phyloP scores from a whole-genome alignment of 805 yeast genomes.

The Torulaspora microellipsoides region DNA sequence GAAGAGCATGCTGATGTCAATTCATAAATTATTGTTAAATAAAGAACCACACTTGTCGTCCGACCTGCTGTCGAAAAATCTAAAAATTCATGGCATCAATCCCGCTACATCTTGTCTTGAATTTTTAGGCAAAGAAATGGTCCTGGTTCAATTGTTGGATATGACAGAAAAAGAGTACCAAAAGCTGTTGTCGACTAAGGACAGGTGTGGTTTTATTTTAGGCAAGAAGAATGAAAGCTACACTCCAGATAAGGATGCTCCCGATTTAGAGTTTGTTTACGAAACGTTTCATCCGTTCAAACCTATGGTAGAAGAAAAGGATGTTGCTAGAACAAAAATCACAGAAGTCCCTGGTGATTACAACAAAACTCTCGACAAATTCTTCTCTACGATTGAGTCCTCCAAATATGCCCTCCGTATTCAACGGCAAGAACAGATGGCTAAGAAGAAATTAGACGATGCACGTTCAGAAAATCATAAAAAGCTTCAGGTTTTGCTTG shows the following conservation, averaged over 20 bases:
- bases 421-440: conserved; percentile 72
- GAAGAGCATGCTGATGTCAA: conserved; percentile 48
- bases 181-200: conserved; percentile 34
- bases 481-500: conserved; percentile 61
- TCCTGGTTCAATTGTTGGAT: conserved; percentile 42
- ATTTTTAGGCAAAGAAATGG: conserved; percentile 26
- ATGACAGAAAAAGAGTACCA: conserved; percentile 44
- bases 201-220: conserved; percentile 57
- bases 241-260: conserved; percentile 38
- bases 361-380: conserved; percentile 75
- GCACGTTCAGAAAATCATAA: conserved; percentile 70
- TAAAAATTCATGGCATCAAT: conserved; percentile 45
- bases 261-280: conserved; percentile 45
- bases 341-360: conserved; percentile 53
- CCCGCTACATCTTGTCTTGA: conserved; percentile 40
- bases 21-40: conserved; percentile 65
- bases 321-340: conserved; percentile 33
- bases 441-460: conserved; percentile 64
- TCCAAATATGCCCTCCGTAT: conserved; percentile 68
- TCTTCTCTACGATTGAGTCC: conserved; percentile 81
- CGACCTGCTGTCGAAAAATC: conserved; percentile 62
- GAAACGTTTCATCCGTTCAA: conserved; percentile 70
- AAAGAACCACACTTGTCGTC: conserved; percentile 73
- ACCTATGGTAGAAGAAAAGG: conserved; percentile 42
- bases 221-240: conserved; percentile 54